These are phyloP conservation scores for Fusarium hostae DNA, from an alignment of 2,329 filamentous ascomycete species.

Conservation along the genomic window DNA sequence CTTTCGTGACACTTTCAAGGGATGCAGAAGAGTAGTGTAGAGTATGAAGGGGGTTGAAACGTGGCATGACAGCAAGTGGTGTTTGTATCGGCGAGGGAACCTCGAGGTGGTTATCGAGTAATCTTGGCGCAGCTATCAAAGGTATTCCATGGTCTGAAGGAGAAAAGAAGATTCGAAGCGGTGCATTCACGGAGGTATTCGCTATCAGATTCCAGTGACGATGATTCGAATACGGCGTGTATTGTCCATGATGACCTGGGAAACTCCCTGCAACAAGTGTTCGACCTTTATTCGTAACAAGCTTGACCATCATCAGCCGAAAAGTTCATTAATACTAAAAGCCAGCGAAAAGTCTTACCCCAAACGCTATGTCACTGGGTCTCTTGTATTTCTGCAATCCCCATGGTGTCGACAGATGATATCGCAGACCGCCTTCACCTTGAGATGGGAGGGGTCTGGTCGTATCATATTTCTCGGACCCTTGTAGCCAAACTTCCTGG, in stretches of 20 bases:
- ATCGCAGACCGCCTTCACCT: neutral
- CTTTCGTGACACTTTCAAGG: neutral
- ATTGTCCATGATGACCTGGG: neutral
- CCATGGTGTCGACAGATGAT: slow-evolving; percentile 3
- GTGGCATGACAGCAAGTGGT: neutral
- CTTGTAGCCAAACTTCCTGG: slow-evolving; percentile 22
- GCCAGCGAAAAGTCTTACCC: neutral
- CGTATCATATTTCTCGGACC: neutral
- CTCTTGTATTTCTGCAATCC: slow-evolving; percentile 7
- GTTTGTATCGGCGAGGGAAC: neutral
- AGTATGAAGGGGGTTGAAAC: neutral
- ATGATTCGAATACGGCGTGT: neutral
- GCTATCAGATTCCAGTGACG: neutral
- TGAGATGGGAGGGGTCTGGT: neutral
- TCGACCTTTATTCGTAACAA: neutral
- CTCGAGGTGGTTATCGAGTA: fast-evolving
- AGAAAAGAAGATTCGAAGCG: neutral
- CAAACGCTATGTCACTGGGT: slow-evolving; percentile 8
- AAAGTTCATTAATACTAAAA: fast-evolving
- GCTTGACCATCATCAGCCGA: neutral
- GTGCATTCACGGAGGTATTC: neutral
- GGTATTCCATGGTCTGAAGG: slow-evolving; percentile 1
- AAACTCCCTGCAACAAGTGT: neutral
- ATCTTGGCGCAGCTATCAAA: neutral
- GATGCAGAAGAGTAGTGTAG: neutral